Evolutionary conservation across 2,329 filamentous ascomycete species (phyloP), one percentile per base, ranked within the genome.

Genomic region (Cephalotrichum gorgonifer): DNA sequence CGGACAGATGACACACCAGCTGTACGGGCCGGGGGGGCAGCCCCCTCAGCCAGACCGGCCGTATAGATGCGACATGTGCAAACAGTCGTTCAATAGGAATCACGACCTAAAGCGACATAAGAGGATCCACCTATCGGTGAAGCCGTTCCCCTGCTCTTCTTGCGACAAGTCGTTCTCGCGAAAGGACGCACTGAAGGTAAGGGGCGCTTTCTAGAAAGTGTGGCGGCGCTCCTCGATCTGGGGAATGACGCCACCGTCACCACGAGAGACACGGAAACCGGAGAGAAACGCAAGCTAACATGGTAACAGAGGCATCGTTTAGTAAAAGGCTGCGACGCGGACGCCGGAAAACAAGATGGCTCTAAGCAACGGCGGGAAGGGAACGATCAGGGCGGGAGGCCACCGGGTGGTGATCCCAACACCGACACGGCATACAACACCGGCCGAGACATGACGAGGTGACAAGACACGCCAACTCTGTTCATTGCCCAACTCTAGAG

Each of bases 81-180:
- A 86, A 1, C 88, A 95, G 63, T 90, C 87, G 33, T 98, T 98
- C 70, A 97, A 95, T 64, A 77, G 93, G 4, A 97, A 97, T 55
- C 93, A 97, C 61, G 93, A 97, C 61, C 67, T 97, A 57, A 98
- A 98, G 69, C 79, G 93, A 47, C 93, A 98, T 65, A 95, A 95
- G 73, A 75, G 89, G 45, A 97, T 97, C 51, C 93, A 98, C 65
- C 68, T 97, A 51, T 87, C 89, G 0, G 88, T 97, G 38, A 98
- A 98, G 73, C 93, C 93, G 0, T 97, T 91, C 64, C 90, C 90
- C 0, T 98, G 93, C 64, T 79, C 73, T 6, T 85, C 85, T 60
- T 98, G 93, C 63, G 89, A 95, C 53, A 97, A 97, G 77, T 93
- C 87, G 62, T 98, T 98, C 61, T 96, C 90, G 3, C 78, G 93